Conservation (phyloP, 495 filamentous ascomycete genomes). For the Cercophora newfieldiana region DNA sequence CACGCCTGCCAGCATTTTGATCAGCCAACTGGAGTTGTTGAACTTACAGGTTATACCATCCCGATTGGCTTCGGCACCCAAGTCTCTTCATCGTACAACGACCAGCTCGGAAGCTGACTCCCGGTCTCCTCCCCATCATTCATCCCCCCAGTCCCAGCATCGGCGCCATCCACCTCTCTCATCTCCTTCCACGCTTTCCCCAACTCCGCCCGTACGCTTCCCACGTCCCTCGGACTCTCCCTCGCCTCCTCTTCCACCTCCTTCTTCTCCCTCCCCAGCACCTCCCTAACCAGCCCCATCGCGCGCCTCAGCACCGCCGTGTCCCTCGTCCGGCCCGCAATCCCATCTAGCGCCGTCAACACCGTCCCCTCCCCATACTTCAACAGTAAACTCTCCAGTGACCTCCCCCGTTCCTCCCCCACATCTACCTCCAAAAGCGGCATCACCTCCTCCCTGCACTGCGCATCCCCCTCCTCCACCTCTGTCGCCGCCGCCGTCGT, state of each 20-base stretch:
- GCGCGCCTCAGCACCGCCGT: constrained; percentile 35
- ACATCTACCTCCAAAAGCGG: constrained; percentile 31
- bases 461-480: not conserved
- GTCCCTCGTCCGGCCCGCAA: constrained; percentile 37
- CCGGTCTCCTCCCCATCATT: constrained; percentile 17
- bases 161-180: constrained; percentile 18
- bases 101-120: constrained; percentile 45
- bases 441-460: constrained; percentile 26
- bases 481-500: constrained; percentile 8
- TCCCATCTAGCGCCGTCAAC: constrained; percentile 33
- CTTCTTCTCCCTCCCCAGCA: constrained; percentile 20
- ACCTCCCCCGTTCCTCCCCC: not conserved
- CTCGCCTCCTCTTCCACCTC: constrained; percentile 26
- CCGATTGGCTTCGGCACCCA: constrained; percentile 67
- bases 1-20: too few species aligned
- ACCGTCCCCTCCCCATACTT: constrained; percentile 31
- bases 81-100: constrained; percentile 49
- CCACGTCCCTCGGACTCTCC: constrained; percentile 28
- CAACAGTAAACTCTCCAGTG: constrained; percentile 28
- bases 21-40: too few species aligned
- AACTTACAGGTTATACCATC: constrained; percentile 42
- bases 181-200: constrained; percentile 23
- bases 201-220: constrained; percentile 33
- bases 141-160: not conserved
- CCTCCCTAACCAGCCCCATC: constrained; percentile 29